phyloP scores from a whole-genome alignment of 2,329 filamentous ascomycete species.

The Cordyceps tenuipes region DNA sequence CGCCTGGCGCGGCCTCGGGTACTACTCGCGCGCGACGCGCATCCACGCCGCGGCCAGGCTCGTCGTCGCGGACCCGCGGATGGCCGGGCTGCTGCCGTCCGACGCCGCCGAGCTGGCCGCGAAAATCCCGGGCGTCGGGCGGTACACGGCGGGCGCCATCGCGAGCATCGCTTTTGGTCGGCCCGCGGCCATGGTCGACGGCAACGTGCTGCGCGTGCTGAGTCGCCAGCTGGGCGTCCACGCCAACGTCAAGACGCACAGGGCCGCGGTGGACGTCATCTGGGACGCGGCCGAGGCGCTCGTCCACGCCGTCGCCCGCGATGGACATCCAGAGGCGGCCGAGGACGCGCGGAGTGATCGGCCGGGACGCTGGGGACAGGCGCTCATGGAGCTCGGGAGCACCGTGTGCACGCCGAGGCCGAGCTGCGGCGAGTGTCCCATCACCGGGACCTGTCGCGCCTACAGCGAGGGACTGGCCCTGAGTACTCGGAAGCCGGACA shows the following conservation, averaged over 20 bases:
- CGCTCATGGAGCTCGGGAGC: conserved; percentile 57
- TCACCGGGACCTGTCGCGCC: conserved; percentile 42
- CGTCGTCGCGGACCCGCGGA: conserved; percentile 34
- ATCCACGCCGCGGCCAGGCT: conserved; percentile 49
- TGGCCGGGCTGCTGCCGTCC: conserved; percentile 42
- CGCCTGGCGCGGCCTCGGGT: conserved; percentile 54
- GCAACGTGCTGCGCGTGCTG: conserved; percentile 53
- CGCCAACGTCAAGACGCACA: conserved; percentile 46
- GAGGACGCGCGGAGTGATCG: conserved; percentile 34
- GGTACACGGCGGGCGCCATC: conserved; percentile 56
- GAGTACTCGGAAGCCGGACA: conserved; percentile 15
- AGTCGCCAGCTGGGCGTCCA: conserved; percentile 51
- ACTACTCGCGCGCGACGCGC: conserved; percentile 55
- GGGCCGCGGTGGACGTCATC: conserved; percentile 42
- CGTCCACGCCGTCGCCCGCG: conserved; percentile 42
- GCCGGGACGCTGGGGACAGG: conserved; percentile 55
- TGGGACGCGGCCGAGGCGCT: conserved; percentile 52
- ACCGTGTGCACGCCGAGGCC: conserved; percentile 54
- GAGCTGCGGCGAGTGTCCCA: conserved; percentile 43
- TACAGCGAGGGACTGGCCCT: conserved; percentile 38
- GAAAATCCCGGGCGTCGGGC: conserved; percentile 50
- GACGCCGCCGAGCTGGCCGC: conserved; percentile 36
- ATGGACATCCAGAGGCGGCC: conserved; percentile 14
- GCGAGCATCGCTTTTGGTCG: conserved; percentile 54
- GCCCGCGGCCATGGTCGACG: conserved; percentile 53